Conservation (phyloP, 331 rosid genomes). For the Pyrus hybrid region DNA sequence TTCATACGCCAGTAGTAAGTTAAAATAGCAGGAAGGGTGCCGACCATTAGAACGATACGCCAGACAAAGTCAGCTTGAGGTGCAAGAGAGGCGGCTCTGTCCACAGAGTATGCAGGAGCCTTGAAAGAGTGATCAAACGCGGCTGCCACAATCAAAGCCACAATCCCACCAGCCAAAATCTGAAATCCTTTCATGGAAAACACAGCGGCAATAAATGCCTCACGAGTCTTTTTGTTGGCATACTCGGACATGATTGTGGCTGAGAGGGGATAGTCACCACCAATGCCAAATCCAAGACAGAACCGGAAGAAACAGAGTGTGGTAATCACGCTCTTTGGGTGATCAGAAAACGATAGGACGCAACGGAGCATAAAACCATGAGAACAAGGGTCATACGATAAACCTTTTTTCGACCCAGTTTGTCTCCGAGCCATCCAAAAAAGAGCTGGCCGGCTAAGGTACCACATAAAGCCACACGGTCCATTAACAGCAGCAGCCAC, state of each 20-base stretch:
- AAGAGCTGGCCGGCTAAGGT: conserved; percentile 76
- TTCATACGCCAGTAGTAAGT: conserved; percentile 95
- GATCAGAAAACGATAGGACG: conserved; percentile 46
- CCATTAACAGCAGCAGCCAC: conserved; percentile 67
- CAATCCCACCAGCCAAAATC: conserved; percentile 69
- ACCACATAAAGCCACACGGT: conserved; percentile 80
- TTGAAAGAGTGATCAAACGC: conserved; percentile 39
- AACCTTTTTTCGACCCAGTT: conserved; percentile 66
- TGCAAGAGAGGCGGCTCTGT: conserved; percentile 19
- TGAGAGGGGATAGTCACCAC: conserved; percentile 90
- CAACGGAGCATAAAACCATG: conserved; percentile 66
- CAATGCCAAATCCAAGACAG: conserved; percentile 98
- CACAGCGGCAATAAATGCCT: conserved; percentile 85
- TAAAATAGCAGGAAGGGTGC: conserved; percentile 59
- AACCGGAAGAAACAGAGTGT: conserved; percentile 85
- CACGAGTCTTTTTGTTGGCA: conserved; percentile 86
- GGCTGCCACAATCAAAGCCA: conserved; percentile 46
- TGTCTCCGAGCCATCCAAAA: too few relatives aligned
- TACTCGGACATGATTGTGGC: conserved; percentile 97
- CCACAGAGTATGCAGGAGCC: conserved; percentile 26
- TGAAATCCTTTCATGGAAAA: conserved; percentile 97
- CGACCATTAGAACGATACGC: conserved; percentile 75
- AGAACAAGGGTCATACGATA: conserved; percentile 68
- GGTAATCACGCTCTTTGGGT: conserved; percentile 34
- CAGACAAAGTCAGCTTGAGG: conserved; percentile 62